These are phyloP conservation scores for Hemisphaericaspora subhashii DNA, from an alignment of 1,139 yeast species.

Conservation along the genomic window DNA sequence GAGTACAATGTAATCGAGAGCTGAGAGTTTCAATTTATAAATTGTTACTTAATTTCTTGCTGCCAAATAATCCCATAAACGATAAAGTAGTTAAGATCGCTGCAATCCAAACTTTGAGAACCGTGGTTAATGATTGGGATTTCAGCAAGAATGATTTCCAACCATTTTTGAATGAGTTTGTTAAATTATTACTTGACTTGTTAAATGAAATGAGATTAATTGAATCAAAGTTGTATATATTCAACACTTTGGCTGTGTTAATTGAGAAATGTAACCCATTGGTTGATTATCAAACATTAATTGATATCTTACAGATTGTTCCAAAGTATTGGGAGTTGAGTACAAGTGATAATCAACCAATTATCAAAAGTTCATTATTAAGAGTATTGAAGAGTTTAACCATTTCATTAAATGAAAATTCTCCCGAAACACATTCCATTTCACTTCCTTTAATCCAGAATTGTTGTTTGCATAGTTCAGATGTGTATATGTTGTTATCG, in stretches of 20 bases:
- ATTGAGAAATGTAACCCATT: slow-evolving; percentile 67
- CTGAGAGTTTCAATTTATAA: slow-evolving; percentile 62
- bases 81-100: slow-evolving; percentile 79
- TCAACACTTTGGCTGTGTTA: slow-evolving; percentile 65
- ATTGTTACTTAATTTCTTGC: slow-evolving; percentile 48
- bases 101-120: slow-evolving; percentile 68
- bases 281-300: slow-evolving; percentile 49
- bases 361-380: slow-evolving; percentile 68
- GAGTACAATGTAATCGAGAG: slow-evolving; percentile 59
- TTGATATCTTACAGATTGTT: slow-evolving; percentile 57
- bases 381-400: slow-evolving; percentile 68
- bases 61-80: slow-evolving; percentile 41
- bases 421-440: slow-evolving; percentile 59
- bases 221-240: slow-evolving; percentile 72
- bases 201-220: slow-evolving; percentile 52
- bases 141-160: slow-evolving; percentile 66
- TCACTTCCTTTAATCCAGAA: slow-evolving; percentile 67
- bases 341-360: slow-evolving; percentile 57
- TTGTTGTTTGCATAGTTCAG: slow-evolving; percentile 61
- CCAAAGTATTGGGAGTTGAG: slow-evolving; percentile 76
- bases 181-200: slow-evolving; percentile 48
- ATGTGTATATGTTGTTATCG: slow-evolving; percentile 59
- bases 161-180: slow-evolving; percentile 59
- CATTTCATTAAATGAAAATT: slow-evolving; percentile 61
- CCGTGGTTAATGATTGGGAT: slow-evolving; percentile 83